Base-by-base conservation (phyloP, 75 land plant genomes). In the Gnetum montanum region DNA sequence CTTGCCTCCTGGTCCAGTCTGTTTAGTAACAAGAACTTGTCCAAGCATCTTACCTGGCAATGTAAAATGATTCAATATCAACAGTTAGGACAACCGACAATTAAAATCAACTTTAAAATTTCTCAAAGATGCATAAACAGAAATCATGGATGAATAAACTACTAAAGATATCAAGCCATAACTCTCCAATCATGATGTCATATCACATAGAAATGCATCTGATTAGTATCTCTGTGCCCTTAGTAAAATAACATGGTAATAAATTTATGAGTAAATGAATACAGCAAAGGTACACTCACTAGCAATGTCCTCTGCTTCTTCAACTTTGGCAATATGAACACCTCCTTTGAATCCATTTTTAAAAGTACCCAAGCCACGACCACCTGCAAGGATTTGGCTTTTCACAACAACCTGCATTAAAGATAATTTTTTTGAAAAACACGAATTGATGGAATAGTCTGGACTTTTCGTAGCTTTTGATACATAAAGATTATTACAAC, bases 31-130 rank as follows among this genome's bases (percentile, higher is more conserved):
- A 65, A 95, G 85, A 41, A 86, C 72, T 60, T 95, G 96, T 20
- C 97, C 97, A 57, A 95, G 83, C 99, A 95, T 95, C 67, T 95
- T 90, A 13, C 74, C 99, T 95, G 85, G n/a, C n/a, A n/a, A n/a
- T n/a, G n/a, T n/a, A n/a, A n/a, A n/a, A n/a, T n/a, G n/a, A n/a
- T n/a, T n/a, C n/a, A n/a, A n/a, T n/a, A n/a, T n/a, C n/a, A n/a
- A n/a, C n/a, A n/a, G n/a, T n/a, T n/a, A n/a, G n/a, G n/a, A n/a
- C n/a, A n/a, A n/a, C n/a, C n/a, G n/a, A n/a, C n/a, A n/a, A n/a
- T n/a, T 10, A n/a, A n/a, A n/a, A n/a, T n/a, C n/a, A n/a, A n/a
- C n/a, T n/a, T n/a, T n/a, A n/a, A n/a, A n/a, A n/a, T n/a, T n/a
- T n/a, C n/a, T n/a, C n/a, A n/a, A n/a, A n/a, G n/a, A n/a, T n/a